These are phyloP conservation scores for Alternaria longipes DNA, from an alignment of 2,329 filamentous ascomycete genomes.

Conservation along the genomic window DNA sequence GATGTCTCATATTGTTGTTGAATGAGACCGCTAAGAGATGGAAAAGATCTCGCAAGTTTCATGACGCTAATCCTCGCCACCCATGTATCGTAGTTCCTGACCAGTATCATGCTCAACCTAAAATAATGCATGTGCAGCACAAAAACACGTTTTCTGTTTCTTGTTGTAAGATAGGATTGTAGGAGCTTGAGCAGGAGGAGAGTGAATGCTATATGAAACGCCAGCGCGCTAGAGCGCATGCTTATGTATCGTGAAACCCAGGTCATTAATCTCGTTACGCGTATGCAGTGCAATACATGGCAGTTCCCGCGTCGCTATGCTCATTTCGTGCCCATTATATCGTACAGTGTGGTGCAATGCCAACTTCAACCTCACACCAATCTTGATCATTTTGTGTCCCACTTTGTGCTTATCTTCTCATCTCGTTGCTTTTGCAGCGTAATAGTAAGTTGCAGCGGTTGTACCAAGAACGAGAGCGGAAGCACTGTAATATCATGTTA, in stretches of 20 bases:
- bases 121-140: neutral
- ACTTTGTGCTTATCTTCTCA: neutral
- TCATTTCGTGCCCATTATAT: neutral
- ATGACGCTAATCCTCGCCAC: neutral
- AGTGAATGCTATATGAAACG: conserved; percentile 7
- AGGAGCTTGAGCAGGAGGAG: neutral
- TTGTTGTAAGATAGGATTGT: neutral
- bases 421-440: conserved; percentile 7
- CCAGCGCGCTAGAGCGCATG: conserved; percentile 6
- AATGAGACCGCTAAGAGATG: neutral
- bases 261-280: conserved; percentile 7
- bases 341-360: neutral
- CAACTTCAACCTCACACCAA: neutral
- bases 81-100: neutral
- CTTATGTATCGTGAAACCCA: neutral
- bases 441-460: conserved; percentile 23
- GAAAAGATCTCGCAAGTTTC: neutral
- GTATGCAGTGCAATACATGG: neutral
- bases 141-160: neutral
- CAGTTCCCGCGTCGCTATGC: neutral
- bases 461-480: conserved; percentile 18
- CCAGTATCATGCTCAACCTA: neutral
- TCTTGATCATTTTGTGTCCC: neutral
- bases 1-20: neutral
- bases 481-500: conserved; percentile 15